Percentiles rank a stretch among this genome's conserved stretches.
phyloP scores from a whole-genome alignment of 495 filamentous ascomycete genomes.

The Penicillium taxi region DNA sequence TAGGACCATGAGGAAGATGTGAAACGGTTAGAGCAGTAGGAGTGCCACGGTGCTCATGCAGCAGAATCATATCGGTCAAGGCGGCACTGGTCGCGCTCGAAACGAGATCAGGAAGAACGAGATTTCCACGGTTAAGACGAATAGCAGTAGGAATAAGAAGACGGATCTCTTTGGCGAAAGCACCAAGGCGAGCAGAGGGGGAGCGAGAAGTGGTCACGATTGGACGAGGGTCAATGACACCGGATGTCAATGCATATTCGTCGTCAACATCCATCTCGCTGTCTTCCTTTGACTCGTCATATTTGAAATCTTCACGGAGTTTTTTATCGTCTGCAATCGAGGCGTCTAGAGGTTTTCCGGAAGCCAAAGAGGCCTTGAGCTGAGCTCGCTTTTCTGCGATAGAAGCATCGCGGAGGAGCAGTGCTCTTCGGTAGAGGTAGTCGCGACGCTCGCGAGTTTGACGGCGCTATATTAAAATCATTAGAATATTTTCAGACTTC shows the following conservation, averaged over 20 bases:
- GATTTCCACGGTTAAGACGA: slow-evolving; percentile 83
- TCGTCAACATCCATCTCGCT: slow-evolving; percentile 73
- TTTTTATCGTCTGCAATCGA: slow-evolving; percentile 82
- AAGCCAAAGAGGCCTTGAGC: slow-evolving; percentile 75
- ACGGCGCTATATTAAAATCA: slow-evolving; percentile 40
- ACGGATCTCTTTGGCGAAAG: slow-evolving; percentile 94
- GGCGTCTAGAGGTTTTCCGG: slow-evolving; percentile 76
- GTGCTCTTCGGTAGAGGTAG: slow-evolving; percentile 80
- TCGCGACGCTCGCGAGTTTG: slow-evolving; percentile 84
- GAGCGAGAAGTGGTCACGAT: slow-evolving; percentile 89
- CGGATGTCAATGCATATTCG: slow-evolving; percentile 81
- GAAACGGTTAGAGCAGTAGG: slow-evolving; percentile 86
- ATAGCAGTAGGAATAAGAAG: slow-evolving; percentile 86
- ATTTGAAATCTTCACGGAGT: slow-evolving; percentile 84
- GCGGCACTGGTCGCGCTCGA: slow-evolving; percentile 67
- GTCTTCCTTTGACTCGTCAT: slow-evolving; percentile 65
- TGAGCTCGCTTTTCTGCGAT: slow-evolving; percentile 84
- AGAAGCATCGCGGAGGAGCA: slow-evolving; percentile 82
- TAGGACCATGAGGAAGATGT: slow-evolving; percentile 90
- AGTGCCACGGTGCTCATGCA: slow-evolving; percentile 90
- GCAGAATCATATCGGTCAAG: slow-evolving; percentile 75
- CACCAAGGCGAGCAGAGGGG: slow-evolving; percentile 71
- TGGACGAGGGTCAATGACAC: slow-evolving; percentile 76
- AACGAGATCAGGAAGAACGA: slow-evolving; percentile 78
- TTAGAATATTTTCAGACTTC: not conserved